Conservation (phyloP, 1,284 basidiomycete species). For the Tremellales sp. region DNA sequence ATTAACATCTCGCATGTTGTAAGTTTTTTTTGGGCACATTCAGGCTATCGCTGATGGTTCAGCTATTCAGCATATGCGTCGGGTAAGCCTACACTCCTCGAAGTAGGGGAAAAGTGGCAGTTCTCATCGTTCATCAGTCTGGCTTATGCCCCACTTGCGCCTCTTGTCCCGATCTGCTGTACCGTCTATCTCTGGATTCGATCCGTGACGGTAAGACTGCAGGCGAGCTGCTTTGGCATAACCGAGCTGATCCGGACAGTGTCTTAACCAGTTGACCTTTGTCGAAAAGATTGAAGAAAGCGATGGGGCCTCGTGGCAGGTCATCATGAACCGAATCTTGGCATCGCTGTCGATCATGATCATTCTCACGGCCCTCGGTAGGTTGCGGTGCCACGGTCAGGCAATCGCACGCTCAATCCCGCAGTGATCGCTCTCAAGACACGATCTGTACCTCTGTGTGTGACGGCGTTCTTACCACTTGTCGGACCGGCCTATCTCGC, state of each 20-base stretch:
- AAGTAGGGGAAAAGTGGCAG: neutral
- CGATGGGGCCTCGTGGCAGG: slow-evolving; percentile 32
- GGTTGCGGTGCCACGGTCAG: slow-evolving; percentile 11
- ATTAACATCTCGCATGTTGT: slow-evolving; percentile 36
- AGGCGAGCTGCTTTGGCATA: neutral
- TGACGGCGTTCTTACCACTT: slow-evolving; percentile 2
- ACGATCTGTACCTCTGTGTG: slow-evolving; percentile 1
- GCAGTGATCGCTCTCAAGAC: slow-evolving; percentile 13
- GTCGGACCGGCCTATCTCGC: neutral
- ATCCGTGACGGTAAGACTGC: slow-evolving; percentile 25
- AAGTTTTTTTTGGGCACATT: slow-evolving; percentile 4
- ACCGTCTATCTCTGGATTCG: slow-evolving; percentile 35
- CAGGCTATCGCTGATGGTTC: neutral
- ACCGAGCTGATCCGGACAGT: neutral
- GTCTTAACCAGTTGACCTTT: slow-evolving; percentile 22
- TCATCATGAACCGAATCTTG: slow-evolving; percentile 30
- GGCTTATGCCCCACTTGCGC: slow-evolving; percentile 34
- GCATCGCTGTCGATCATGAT: slow-evolving; percentile 31
- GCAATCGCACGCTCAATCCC: neutral
- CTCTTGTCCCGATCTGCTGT: slow-evolving; percentile 29
- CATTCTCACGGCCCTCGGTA: slow-evolving; percentile 32
- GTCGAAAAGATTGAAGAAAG: slow-evolving; percentile 35
- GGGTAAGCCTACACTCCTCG: slow-evolving; percentile 15
- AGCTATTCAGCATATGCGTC: slow-evolving; percentile 35
- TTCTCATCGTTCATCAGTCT: slow-evolving; percentile 7